Percentiles rank a stretch among this genome's conserved stretches.
Conservation (phyloP, 345 rosid species). For the Zanthoxylum bungeanum region DNA sequence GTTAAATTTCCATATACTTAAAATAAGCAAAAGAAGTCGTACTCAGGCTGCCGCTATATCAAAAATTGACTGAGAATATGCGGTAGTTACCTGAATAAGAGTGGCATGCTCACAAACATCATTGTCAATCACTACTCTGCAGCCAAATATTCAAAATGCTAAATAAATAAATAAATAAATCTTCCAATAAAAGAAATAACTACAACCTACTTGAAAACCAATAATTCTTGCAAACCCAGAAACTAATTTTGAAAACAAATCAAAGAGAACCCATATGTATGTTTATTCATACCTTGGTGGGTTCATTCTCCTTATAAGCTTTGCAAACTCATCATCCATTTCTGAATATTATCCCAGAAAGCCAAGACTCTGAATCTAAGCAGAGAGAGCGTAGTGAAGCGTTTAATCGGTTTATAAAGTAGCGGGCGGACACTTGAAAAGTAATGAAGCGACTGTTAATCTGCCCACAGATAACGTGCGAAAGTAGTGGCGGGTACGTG, state of each 20-base stretch:
- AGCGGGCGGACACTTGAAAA: neutral
- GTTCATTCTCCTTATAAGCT: slow-evolving; percentile 48
- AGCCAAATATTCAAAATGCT: slow-evolving; percentile 1
- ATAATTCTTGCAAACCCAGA: neutral
- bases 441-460: slow-evolving; percentile 13
- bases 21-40: neutral
- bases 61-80: no score
- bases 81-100: slow-evolving; percentile 32
- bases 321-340: slow-evolving; percentile 51
- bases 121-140: slow-evolving; percentile 49
- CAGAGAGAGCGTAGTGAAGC: neutral
- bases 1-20: neutral
- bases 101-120: slow-evolving; percentile 42
- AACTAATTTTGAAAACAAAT: neutral
- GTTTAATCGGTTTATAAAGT: neutral
- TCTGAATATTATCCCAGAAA: neutral
- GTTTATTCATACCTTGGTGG: slow-evolving; percentile 41
- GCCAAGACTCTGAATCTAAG: neutral
- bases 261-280: no score
- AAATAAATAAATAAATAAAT: no score
- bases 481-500: neutral
- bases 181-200: no score
- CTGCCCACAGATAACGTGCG: neutral
- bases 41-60: no score
- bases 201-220: neutral